Evolutionary conservation across 192 early-diverging fungal genomes (phyloP), one percentile per base, ranked within the genome.

Genomic region (Podila clonocystis): DNA sequence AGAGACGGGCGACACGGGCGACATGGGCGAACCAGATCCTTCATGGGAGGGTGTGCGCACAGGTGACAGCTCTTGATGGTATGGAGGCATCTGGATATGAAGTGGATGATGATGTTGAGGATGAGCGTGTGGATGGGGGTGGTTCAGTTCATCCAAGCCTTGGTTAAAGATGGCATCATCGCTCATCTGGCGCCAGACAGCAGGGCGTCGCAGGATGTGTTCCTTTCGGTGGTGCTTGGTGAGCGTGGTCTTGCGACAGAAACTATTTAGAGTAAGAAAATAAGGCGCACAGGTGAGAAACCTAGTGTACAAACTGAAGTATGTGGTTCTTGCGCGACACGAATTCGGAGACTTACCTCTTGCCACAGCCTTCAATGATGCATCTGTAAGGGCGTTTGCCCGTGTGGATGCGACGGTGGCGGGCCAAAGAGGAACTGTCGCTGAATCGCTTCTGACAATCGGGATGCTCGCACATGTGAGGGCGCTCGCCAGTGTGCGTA

Each of bases 331-430:
- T 15, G 13, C 15, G 41, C 15, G 9, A 36, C 9, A 45, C 2
- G 15, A 45, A 17, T 45, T 3, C 11, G 3, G 15, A 17, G 41
- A 45, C 12, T 45, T 79, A 86, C 82, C 84, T 87, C 58, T 80
- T 87, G 22, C 72, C 80, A 62, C 87, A 88, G 36, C 83, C 76
- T n/a, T 84, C 76, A 26, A 82, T 66, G 22, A 29, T 34, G 61
- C 87, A 88, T 62, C 86, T 88, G 75, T 91, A 94, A 12, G 93
- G 91, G 64, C 91, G 86, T 68, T 92, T 91, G 62, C 91, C 91
- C n/a, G 86, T 87, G 60, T 92, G 87, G 50, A 85, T 86, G 72
- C 88, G 90, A 65, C 93, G 87, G 49, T 95, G 94, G 28, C 94
- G 87, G 4, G 92, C 91, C 66, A 95, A 82, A 49, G 92, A 93